Conservation (phyloP, 1,284 basidiomycete genomes). For the Ustilago crameri region DNA sequence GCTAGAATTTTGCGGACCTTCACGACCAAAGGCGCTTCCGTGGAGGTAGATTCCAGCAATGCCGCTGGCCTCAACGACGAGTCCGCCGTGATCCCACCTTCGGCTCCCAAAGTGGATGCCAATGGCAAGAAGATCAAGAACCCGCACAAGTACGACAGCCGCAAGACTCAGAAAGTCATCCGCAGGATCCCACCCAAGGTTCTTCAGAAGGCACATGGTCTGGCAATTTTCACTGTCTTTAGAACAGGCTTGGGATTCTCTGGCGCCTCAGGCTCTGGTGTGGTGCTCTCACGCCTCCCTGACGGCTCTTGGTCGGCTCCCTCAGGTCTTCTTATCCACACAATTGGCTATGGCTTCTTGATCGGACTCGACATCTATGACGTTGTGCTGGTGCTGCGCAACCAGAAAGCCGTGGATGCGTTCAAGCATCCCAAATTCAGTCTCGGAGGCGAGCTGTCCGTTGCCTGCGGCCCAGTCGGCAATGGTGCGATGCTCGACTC, state of each 20-base stretch:
- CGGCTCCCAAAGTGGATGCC: constrained; percentile 25
- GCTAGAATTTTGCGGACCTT: constrained; percentile 64
- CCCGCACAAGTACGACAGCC: constrained; percentile 53
- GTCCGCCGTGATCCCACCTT: constrained; percentile 28
- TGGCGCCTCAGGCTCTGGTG: constrained; percentile 61
- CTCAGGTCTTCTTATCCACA: constrained; percentile 65
- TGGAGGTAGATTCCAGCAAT: constrained; percentile 45
- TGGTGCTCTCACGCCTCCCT: constrained; percentile 62
- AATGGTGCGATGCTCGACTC: constrained; percentile 66
- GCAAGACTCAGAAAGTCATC: constrained; percentile 66
- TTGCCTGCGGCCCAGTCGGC: constrained; percentile 68
- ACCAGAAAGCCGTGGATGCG: constrained; percentile 58
- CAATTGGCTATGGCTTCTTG: constrained; percentile 62
- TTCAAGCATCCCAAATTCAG: constrained; percentile 63
- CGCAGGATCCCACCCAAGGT: constrained; percentile 65
- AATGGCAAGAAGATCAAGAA: constrained; percentile 48
- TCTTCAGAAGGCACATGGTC: constrained; percentile 49
- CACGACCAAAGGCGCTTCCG: constrained; percentile 49
- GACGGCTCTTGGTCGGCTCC: constrained; percentile 67
- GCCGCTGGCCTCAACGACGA: constrained; percentile 35
- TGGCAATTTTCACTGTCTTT: constrained; percentile 68
- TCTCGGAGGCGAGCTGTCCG: constrained; percentile 64
- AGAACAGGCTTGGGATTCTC: constrained; percentile 60
- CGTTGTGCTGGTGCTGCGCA: constrained; percentile 67
- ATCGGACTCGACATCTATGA: constrained; percentile 69